phyloP scores from a whole-genome alignment of 768 basidiomycete genomes.

The Neoboletus magnificus region DNA sequence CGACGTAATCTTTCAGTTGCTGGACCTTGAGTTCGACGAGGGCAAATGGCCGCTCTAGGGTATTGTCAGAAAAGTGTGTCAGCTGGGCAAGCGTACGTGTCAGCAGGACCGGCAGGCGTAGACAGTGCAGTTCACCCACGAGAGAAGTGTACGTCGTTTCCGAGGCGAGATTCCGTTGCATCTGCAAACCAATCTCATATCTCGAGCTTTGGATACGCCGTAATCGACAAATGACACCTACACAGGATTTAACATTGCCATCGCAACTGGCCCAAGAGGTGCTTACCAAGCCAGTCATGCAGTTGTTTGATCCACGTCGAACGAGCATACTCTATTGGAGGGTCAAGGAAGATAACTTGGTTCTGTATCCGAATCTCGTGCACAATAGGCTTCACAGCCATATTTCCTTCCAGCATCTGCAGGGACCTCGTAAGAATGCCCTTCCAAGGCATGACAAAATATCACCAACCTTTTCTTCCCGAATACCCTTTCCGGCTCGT shows the following conservation, averaged over 20 bases:
- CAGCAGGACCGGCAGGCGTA: background rate
- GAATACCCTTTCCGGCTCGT: conserved; percentile 62
- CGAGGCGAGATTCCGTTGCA: conserved; percentile 61
- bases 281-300: conserved; percentile 82
- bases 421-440: background rate
- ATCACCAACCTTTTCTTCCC: conserved; percentile 71
- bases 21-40: conserved; percentile 88
- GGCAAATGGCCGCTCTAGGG: conserved; percentile 76
- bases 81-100: conserved; percentile 44
- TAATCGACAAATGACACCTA: conserved; percentile 84
- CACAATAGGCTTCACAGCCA: conserved; percentile 80
- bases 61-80: conserved; percentile 66
- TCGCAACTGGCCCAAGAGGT: background rate
- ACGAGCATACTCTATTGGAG: conserved; percentile 93
- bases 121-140: conserved; percentile 41
- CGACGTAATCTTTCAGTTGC: conserved; percentile 86
- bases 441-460: background rate
- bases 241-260: background rate
- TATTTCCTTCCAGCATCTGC: conserved; percentile 68
- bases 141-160: conserved; percentile 84
- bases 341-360: conserved; percentile 97
- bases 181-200: conserved; percentile 94
- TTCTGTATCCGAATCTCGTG: conserved; percentile 98
- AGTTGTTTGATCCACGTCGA: conserved; percentile 86
- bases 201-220: conserved; percentile 90